phyloP scores from a whole-genome alignment of 2,329 filamentous ascomycete genomes.

The Uncinocarpus reesii region DNA sequence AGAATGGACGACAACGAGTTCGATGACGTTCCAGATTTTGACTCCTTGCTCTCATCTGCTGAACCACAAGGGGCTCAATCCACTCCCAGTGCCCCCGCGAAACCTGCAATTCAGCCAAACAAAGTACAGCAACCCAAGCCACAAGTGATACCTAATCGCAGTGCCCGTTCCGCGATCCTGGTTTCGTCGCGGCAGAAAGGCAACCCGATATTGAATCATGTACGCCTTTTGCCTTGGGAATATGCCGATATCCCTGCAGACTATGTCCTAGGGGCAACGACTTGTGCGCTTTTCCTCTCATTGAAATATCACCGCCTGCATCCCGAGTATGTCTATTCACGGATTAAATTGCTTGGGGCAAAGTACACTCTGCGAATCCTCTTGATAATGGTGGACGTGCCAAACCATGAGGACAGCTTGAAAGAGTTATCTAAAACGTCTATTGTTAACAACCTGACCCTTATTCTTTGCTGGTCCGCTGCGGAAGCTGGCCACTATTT shows the following conservation, averaged over 20 bases:
- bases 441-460: constrained; percentile 80
- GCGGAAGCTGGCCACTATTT: constrained; percentile 89
- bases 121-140: constrained; percentile 79
- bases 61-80: constrained; percentile 24
- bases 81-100: constrained; percentile 32
- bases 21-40: constrained; percentile 38
- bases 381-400: constrained; percentile 86
- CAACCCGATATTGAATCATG: constrained; percentile 77
- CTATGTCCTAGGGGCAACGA: constrained; percentile 77
- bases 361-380: constrained; percentile 81
- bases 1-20: constrained; percentile 39
- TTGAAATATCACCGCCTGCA: constrained; percentile 96
- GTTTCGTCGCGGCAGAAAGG: constrained; percentile 90
- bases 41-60: constrained; percentile 22
- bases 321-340: constrained; percentile 93
- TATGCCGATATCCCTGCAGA: constrained; percentile 95
- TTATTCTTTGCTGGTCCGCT: constrained; percentile 89
- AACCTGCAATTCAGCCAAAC: constrained; percentile 25
- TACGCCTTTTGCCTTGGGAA: constrained; percentile 82
- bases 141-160: constrained; percentile 62
- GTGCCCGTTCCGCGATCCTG: constrained; percentile 65
- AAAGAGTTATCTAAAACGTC: constrained; percentile 88
- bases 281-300: constrained; percentile 83
- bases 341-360: constrained; percentile 72
- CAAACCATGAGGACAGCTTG: constrained; percentile 81